A percentile compares a stretch with the other conserved stretches of the same genome.
Conservation (phyloP, 2,329 filamentous ascomycete genomes). For the Westerdykella aurantiaca region DNA sequence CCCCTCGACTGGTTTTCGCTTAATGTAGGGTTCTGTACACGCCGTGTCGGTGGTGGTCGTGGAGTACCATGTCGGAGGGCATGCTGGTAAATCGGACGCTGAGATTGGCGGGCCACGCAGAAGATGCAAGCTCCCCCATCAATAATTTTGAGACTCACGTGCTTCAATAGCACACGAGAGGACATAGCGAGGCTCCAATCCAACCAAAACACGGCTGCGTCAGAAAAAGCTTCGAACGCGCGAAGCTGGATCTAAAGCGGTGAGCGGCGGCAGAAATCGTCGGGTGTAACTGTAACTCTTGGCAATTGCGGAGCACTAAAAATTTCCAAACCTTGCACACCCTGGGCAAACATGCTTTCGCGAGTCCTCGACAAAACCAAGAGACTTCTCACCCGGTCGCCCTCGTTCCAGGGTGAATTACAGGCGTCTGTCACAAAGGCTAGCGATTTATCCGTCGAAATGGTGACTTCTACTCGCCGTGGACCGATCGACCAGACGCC, state of each 20-base stretch:
- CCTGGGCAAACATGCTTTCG: constrained; percentile 25
- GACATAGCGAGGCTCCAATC: not conserved
- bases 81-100: constrained; percentile 4
- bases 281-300: constrained; percentile 19
- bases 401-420: constrained; percentile 21
- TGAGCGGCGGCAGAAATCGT: constrained; percentile 7
- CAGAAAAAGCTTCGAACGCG: too few species aligned
- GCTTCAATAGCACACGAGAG: not conserved
- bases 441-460: constrained; percentile 13
- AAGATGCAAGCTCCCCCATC: constrained; percentile 11
- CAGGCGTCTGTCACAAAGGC: constrained; percentile 10
- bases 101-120: constrained; percentile 15
- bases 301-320: constrained; percentile 15
- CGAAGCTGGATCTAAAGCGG: constrained; percentile 11
- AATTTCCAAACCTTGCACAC: constrained; percentile 11
- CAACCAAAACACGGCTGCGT: too few species aligned
- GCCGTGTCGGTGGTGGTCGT: not conserved
- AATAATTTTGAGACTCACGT: too few species aligned
- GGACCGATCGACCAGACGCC: constrained; percentile 23
- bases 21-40: too few species aligned
- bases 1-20: too few species aligned
- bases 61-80: not conserved
- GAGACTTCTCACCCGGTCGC: constrained; percentile 26
- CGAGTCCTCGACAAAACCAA: constrained; percentile 26
- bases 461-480: constrained; percentile 32